A percentile compares a stretch with the other conserved stretches of the same genome.
phyloP scores from a whole-genome alignment of 2,329 filamentous ascomycete genomes.

The Alternaria brassicae region DNA sequence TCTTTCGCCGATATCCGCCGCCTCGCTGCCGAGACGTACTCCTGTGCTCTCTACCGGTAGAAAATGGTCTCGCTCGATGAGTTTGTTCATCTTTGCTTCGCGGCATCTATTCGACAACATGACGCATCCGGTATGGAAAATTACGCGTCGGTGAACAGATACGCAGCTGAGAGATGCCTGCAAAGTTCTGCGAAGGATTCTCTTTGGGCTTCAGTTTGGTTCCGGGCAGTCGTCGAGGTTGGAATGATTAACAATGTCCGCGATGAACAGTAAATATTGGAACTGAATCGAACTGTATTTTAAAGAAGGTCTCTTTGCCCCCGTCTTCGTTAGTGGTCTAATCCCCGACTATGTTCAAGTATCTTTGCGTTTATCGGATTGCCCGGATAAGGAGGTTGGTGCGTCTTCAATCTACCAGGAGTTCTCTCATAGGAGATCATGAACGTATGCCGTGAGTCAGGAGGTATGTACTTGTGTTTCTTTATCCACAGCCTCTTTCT shows the following conservation, averaged over 20 bases:
- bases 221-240: not conserved
- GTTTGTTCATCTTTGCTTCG: not conserved
- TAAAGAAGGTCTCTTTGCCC: too few relatives aligned
- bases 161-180: not conserved
- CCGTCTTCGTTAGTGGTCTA: too few relatives aligned
- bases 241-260: not conserved
- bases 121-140: not conserved
- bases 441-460: slow-evolving; percentile 15
- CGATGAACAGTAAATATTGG: not conserved
- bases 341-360: not conserved
- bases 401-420: not conserved
- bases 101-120: not conserved
- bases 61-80: not conserved
- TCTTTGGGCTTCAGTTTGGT: not conserved
- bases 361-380: slow-evolving; percentile 4
- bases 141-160: not conserved
- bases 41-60: not conserved
- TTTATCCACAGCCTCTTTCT: too few relatives aligned
- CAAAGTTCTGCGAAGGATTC: not conserved
- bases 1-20: slow-evolving; percentile 9
- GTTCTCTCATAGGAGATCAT: slow-evolving; percentile 20
- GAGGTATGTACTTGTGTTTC: slow-evolving; percentile 3
- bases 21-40: not conserved
- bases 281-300: not conserved
- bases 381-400: slow-evolving; percentile 3